Base-by-base conservation (phyloP, 2,329 filamentous ascomycete species). In the Didymellaceae sp. region DNA sequence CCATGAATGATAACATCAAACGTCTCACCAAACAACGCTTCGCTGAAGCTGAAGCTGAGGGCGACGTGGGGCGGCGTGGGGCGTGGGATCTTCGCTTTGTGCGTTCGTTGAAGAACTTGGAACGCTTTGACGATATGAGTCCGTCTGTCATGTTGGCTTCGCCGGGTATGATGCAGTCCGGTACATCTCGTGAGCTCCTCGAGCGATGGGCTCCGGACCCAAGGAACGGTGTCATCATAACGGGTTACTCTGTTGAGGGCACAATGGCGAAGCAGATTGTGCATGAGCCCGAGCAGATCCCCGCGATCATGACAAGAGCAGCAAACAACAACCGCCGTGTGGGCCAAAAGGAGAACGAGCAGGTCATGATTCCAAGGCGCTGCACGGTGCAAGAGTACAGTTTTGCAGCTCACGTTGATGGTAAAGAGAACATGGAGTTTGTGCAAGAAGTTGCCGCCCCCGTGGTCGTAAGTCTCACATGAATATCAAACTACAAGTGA, bases 1-100 rank as follows among this genome's bases (percentile, higher is more conserved):
- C 92, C 46, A 99, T 99, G 94, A 99, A 99, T 71, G 93, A 97
- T 68, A 97, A 97, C 66, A 97, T 99, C 78, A 97, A 96, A 73
- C 85, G 90, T 9, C 83, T 96, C n/a, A 97, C 97, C 75, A 83
- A 89, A 44, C 91, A 95, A 73, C 86, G 91, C 38, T 95, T 96
- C 85, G 91, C 90, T 4, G 91, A 96, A 71, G 90, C 91, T 8
- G 90, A 96, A 71, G 87, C 88, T 0, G 86, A 86, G 25, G 89
- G 90, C 7, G 89, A 91, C 59, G 82, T 82, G 2, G 82, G 83
- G 6, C 86, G 85, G 6, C 92, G 89, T 66, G 92, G 90, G 26
- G 94, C 94, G 0, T 99, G 94, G 92, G 94, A 99, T 65, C 97
- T 99, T 76, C 90, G 90, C 61, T 96, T 89, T 67, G 93, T 99